Conservation (phyloP, 805 yeast genomes). For the Diddensiella caesifluorescens region DNA sequence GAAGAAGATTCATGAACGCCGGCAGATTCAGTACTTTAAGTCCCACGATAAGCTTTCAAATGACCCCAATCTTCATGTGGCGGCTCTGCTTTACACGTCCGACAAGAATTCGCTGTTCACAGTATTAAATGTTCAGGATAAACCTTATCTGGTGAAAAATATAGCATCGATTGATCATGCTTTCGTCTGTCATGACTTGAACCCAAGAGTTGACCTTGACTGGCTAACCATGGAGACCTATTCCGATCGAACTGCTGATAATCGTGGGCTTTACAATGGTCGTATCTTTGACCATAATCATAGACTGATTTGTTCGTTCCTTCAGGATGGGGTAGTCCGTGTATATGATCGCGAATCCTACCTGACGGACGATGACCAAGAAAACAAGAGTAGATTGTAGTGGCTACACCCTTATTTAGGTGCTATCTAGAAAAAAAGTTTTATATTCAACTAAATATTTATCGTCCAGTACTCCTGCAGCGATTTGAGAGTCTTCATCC, state of each 20-base stretch:
- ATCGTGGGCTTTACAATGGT: conserved; percentile 30
- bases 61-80: conserved; percentile 26
- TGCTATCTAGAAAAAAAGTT: too few species aligned
- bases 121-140: conserved; percentile 25
- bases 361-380: too few species aligned
- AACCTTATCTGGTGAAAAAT: conserved; percentile 13
- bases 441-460: too few species aligned
- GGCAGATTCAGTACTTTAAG: conserved; percentile 27
- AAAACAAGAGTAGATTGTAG: too few species aligned
- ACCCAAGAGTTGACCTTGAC: conserved; percentile 20
- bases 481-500: too few species aligned
- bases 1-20: conserved; percentile 18
- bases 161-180: conserved; percentile 31
- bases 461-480: too few species aligned
- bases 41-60: conserved; percentile 20
- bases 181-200: conserved; percentile 27
- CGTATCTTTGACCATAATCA: conserved; percentile 24
- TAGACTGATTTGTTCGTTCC: conserved; percentile 26
- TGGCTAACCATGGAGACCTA: conserved; percentile 30
- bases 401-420: too few species aligned
- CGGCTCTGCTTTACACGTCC: conserved; percentile 30
- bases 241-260: conserved; percentile 27
- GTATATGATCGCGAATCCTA: too few species aligned
- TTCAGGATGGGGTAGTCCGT: conserved; percentile 26
- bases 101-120: conserved; percentile 33